Evolutionary conservation across 1,284 basidiomycete species (phyloP), one percentile per base, ranked within the genome.

Genomic region (Sutorius eximius): DNA sequence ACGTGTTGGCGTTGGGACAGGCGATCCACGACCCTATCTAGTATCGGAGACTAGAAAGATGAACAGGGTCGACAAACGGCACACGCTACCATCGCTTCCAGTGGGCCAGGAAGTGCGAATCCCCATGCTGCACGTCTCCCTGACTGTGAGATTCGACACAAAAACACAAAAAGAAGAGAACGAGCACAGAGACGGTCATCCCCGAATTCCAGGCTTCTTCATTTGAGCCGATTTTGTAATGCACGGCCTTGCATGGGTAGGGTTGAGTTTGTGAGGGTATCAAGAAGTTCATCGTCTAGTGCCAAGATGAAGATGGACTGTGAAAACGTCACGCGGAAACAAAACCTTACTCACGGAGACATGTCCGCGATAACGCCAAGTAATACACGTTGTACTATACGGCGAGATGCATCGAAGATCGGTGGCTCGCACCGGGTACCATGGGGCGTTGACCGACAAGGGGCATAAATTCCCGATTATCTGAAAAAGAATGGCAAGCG

Each of bases 351-450:
- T 10, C 41, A 33, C 41, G 33, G 45, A 32, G 27, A 36, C 24
- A 6, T 29, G 24, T 13, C 29, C 37, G 38, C 24, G 41, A 29
- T 13, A 53, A 59, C 49, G 57, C 57, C 18, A 42, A 56, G 52
- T 16, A 12, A 20, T 29, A 18, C 42, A 20, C 42, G 10, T 9
- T 15, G 24, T 30, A 18, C 22, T 24, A 5, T 27, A 18, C 16
- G 13, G 29, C 6, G 20, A 45, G 16, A 24, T 5, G 10, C 24
- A 18, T 15, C 6, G 20, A 33, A 20, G 30, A 33, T 32, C 30
- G 9, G 29, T 16, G 11, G n/a, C 16, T 43, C 13, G 11, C n/a
- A 10, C 29, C 6, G 18, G 30, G 5, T 11, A n/a, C n/a, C n/a
- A 41, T 36, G 16, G 7, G 13, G 20, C 15, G 20, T 16, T 44